Conservation (phyloP, 495 filamentous ascomycete genomes). For the Penicillium salamii region DNA sequence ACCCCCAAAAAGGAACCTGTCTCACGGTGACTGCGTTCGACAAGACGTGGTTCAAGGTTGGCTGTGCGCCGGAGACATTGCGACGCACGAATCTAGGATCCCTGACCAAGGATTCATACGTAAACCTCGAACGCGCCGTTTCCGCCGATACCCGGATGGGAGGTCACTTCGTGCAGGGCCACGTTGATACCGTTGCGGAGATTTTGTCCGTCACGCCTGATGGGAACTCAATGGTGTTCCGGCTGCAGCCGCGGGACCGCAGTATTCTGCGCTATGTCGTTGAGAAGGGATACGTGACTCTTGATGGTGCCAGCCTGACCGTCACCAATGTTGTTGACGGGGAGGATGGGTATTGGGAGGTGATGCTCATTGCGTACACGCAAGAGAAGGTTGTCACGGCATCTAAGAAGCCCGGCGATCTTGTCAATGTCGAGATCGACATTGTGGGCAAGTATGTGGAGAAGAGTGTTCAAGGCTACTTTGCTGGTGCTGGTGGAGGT, state of each 20-base stretch:
- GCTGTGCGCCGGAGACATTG: constrained; percentile 93
- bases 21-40: constrained; percentile 86
- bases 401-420: constrained; percentile 74
- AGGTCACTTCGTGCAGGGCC: constrained; percentile 74
- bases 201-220: constrained; percentile 70
- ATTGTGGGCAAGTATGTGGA: constrained; percentile 99
- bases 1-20: constrained; percentile 57
- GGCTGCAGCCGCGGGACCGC: constrained; percentile 68
- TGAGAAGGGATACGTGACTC: constrained; percentile 92
- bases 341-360: constrained; percentile 83
- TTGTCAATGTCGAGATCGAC: constrained; percentile 96
- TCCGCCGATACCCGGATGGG: constrained; percentile 83
- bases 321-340: constrained; percentile 76
- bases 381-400: constrained; percentile 89
- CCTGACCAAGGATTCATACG: constrained; percentile 52
- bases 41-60: constrained; percentile 76
- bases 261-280: constrained; percentile 80
- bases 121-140: constrained; percentile 94
- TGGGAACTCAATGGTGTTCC: constrained; percentile 81
- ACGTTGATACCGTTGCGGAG: constrained; percentile 83
- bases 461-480: constrained; percentile 72
- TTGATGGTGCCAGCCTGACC: constrained; percentile 96
- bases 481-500: constrained; percentile 48
- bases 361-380: constrained; percentile 99
- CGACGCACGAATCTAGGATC: constrained; percentile 90